Evolutionary conservation across 352 stramenopile genomes (phyloP), one percentile per base, ranked within the genome.

Genomic region (Globisporangium spinosum): DNA sequence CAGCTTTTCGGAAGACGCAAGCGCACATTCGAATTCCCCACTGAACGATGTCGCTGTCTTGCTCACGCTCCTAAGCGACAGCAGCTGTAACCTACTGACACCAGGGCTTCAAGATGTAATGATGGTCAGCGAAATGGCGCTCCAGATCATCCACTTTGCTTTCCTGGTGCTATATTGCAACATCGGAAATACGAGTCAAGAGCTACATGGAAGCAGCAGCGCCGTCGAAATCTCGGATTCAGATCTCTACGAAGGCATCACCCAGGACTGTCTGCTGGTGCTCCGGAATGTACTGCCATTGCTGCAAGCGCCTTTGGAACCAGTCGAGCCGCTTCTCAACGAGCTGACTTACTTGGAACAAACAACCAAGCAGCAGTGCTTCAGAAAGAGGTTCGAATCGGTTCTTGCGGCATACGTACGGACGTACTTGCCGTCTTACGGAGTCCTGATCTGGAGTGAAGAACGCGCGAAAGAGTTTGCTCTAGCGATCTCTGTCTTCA

Each of bases 391-490:
- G 34, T 89, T 29, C 54, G 70, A 12, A 59, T 66, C 47, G 0
- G 13, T 34, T 2, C 20, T 72, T 25, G 43, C n/a, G 25, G 10
- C 23, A 1, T 72, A 58, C 7, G 25, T 55, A 7, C 45, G n/a
- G 10, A n/a, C 35, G 4, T 74, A 66, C 22, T 54, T 91, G 12
- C 74, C 80, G 15, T 23, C 59, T 8, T 58, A 62, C 0, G 71
- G 87, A 34, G 57, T 68, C 0, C 57, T 71, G 17, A n/a, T 78
- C 3, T 92, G 84, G 84, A 80, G 75, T 9, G 72, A 89, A 0
- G 56, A 88, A 45, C 90, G 84, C 15, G 70, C 89, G 27, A 84
- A 88, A 45, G 80, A 90, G 32, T 77, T 89, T 20, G 73, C 71
- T 0, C 43, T 85, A 4, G 76, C 76, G 0, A 80, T 90, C 15